phyloP scores from a whole-genome alignment of 108 stramenopile genomes.

The Epipyxis sp. region DNA sequence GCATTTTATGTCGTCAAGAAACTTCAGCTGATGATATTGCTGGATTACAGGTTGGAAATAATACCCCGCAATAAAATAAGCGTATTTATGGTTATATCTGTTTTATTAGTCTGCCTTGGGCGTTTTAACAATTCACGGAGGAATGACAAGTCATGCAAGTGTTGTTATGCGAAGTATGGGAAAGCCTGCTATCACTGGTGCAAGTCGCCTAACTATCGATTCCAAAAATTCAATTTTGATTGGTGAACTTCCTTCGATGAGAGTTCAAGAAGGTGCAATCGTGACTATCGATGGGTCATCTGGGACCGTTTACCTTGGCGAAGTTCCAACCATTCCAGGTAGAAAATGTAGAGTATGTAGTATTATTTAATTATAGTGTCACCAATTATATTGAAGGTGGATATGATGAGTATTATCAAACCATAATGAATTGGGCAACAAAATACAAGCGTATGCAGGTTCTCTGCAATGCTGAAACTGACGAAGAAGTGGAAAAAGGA shows the following conservation, averaged over 20 bases:
- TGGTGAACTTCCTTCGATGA: not conserved
- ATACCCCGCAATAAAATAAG: not conserved
- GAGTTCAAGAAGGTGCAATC: not conserved
- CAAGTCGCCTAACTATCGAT: not conserved
- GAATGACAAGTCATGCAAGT: not conserved
- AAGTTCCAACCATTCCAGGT: not conserved
- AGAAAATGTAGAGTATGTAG: too few species aligned
- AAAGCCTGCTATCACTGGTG: not conserved
- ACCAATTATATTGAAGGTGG: too few species aligned
- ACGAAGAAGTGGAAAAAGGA: not conserved
- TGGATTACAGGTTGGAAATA: not conserved
- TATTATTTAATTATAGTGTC: too few species aligned
- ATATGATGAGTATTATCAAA: not conserved
- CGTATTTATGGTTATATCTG: too few species aligned
- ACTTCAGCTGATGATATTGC: conserved; percentile 12
- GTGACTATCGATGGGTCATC: conserved; percentile 19
- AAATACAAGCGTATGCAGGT: conserved; percentile 17
- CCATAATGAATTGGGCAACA: not conserved
- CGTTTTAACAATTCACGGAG: not conserved
- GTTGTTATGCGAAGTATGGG: conserved; percentile 21
- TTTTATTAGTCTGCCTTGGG: not conserved
- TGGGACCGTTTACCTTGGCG: not conserved
- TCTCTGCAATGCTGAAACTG: conserved; percentile 15
- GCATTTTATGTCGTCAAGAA: not conserved
- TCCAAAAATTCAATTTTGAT: not conserved